Evolutionary conservation across 2,329 filamentous ascomycete genomes (phyloP), one percentile per base, ranked within the genome.

Genomic region (Colletotrichum graminicola): DNA sequence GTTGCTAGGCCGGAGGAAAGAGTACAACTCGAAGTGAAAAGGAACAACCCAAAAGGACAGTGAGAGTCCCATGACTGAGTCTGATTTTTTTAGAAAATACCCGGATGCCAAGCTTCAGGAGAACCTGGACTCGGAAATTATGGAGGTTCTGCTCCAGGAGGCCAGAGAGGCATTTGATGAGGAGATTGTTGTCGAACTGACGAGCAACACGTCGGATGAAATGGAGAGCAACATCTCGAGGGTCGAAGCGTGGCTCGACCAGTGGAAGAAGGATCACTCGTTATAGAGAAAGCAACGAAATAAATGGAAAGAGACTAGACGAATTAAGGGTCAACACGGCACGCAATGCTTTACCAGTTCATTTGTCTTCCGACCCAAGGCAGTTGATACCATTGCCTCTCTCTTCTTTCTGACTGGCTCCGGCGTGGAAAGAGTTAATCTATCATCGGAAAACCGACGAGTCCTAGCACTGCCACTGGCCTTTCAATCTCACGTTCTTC

Each of bases 61-160:
- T 5, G 36, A 32, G n/a, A 43, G 21, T 5, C 18, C n/a, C 34
- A 23, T 21, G 21, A 41, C 32, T 66, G 41, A 34, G 29, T 36
- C 39, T 23, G 36, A 2, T 2, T 26, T 7, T 7, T 26, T 29
- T 49, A 93, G 92, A 75, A 92, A 94, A 73, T 98, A 98, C 80
- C 87, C 89, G 73, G 93, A 96, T 78, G 87, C 88, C 73, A 99
- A 99, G 81, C 85, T 99, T 54, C 93, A 98, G 80, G 96, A 98
- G 81, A 99, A 99, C 79, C 85, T 99, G 72, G 96, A 99, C 81
- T 93, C 94, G 39, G 96, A 99, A 84, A 98, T 99, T 79, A 98
- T 99, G 91, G 93, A 97, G 78, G 94, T 98, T 34, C 84, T 99
- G 67, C 85, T 97, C 26, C 92, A 97, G 75, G 96, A 99, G 84